Percentiles rank a stretch among this genome's conserved stretches.
These are phyloP conservation scores for Eutrema heterophyllum DNA, from an alignment of 345 rosid genomes.

Conservation along the genomic window DNA sequence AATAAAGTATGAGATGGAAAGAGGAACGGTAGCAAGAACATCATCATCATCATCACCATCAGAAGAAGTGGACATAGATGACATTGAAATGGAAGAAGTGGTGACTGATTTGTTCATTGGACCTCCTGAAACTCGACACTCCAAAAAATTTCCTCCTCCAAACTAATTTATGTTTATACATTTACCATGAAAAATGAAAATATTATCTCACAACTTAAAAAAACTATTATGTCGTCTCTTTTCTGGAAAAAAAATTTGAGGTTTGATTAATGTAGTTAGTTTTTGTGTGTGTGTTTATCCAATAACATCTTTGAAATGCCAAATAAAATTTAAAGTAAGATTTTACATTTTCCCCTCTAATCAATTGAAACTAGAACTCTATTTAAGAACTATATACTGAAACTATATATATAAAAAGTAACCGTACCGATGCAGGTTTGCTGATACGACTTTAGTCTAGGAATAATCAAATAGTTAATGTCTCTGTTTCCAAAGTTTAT, in stretches of 20 bases:
- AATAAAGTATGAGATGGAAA: conserved; percentile 39
- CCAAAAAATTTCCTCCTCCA: conserved; percentile 25
- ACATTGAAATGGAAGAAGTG: conserved; percentile 54
- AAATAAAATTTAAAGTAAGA: not conserved
- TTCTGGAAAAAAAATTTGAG: not conserved
- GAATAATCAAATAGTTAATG: too few relatives aligned
- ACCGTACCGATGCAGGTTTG: too few relatives aligned
- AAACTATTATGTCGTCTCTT: not conserved
- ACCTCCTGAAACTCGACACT: conserved; percentile 44
- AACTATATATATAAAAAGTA: too few relatives aligned
- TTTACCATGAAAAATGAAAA: not conserved
- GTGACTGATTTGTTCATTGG: conserved; percentile 79
- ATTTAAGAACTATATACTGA: too few relatives aligned
- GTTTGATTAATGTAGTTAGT: not conserved
- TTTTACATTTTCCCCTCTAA: too few relatives aligned
- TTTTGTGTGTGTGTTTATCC: not conserved
- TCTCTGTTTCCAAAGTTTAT: too few relatives aligned
- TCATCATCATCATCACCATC: conserved; percentile 11
- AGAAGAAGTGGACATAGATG: conserved; percentile 17
- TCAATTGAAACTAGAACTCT: too few relatives aligned
- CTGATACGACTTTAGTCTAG: too few relatives aligned
- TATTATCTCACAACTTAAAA: not conserved
- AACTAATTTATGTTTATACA: conserved; percentile 12
- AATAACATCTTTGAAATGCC: not conserved
- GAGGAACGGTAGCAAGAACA: not conserved